Conservation (phyloP, 2,329 filamentous ascomycete genomes). For the Colletotrichum sp. region DNA sequence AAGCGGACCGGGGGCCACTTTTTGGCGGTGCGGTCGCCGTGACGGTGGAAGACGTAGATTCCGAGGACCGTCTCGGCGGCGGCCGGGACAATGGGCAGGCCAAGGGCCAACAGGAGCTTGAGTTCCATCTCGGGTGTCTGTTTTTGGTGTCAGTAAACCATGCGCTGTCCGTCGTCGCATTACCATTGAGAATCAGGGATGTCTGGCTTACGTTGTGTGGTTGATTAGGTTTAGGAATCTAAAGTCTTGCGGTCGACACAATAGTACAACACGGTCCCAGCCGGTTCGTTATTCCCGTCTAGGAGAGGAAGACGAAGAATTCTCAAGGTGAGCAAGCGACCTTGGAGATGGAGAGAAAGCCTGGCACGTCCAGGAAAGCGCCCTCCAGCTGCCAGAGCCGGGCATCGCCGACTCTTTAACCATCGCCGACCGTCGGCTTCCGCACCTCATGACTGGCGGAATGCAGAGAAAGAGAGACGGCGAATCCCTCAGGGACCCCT, state of each 20-base stretch:
- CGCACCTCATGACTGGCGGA: background rate
- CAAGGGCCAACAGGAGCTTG: slow-evolving; percentile 35
- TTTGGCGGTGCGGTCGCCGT: slow-evolving; percentile 89
- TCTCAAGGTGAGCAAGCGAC: background rate
- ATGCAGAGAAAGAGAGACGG: background rate
- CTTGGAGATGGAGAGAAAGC: background rate
- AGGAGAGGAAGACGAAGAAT: background rate
- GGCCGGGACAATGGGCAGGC: slow-evolving; percentile 40
- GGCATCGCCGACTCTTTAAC: slow-evolving; percentile 4
- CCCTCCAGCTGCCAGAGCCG: background rate
- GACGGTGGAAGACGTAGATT: slow-evolving; percentile 86
- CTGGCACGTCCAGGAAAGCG: background rate
- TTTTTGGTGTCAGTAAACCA: background rate
- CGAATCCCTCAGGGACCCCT: background rate
- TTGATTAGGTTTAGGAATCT: background rate
- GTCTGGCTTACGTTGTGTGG: background rate
- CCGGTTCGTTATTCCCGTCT: background rate
- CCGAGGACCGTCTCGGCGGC: slow-evolving; percentile 75
- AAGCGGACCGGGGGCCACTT: slow-evolving; percentile 72
- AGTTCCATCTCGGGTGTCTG: slow-evolving; percentile 38
- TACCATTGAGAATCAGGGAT: background rate
- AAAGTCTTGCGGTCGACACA: background rate
- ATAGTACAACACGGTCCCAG: background rate
- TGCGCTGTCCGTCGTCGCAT: background rate
- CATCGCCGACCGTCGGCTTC: background rate